Evolutionary conservation across 805 yeast species (phyloP).

Genomic region (Dipodascus geniculatus): DNA sequence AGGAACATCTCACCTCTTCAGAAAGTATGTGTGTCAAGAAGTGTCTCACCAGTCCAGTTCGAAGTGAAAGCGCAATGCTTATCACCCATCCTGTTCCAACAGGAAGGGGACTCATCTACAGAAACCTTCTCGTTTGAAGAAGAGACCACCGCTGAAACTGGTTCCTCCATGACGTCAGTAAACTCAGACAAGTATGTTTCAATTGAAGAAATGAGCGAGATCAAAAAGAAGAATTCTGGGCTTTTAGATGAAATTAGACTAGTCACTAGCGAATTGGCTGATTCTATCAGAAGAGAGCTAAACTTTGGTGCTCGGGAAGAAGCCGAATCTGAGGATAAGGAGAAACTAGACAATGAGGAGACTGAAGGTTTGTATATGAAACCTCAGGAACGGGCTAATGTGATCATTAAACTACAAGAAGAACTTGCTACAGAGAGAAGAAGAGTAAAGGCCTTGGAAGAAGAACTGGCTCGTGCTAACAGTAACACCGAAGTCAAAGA

Average conservation of each 20-base stretch:
- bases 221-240: constrained; percentile 10
- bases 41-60: background rate
- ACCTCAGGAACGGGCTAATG: background rate
- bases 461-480: background rate
- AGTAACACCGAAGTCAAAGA: background rate
- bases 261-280: constrained; percentile 28
- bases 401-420: background rate
- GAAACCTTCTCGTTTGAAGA: background rate
- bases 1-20: background rate
- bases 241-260: constrained; percentile 25
- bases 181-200: background rate
- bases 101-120: background rate
- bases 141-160: constrained; percentile 1
- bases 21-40: background rate
- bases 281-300: constrained; percentile 26
- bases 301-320: background rate
- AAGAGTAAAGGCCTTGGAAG: background rate
- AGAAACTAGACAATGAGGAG: background rate
- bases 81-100: background rate
- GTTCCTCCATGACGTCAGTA: background rate
- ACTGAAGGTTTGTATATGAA: background rate
- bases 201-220: background rate
- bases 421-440: background rate
- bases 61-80: background rate
- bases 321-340: background rate